Evolutionary conservation across 2,329 filamentous ascomycete species (phyloP), one percentile per base, ranked within the genome.

Genomic region (Trichophyton mentagrophytes): DNA sequence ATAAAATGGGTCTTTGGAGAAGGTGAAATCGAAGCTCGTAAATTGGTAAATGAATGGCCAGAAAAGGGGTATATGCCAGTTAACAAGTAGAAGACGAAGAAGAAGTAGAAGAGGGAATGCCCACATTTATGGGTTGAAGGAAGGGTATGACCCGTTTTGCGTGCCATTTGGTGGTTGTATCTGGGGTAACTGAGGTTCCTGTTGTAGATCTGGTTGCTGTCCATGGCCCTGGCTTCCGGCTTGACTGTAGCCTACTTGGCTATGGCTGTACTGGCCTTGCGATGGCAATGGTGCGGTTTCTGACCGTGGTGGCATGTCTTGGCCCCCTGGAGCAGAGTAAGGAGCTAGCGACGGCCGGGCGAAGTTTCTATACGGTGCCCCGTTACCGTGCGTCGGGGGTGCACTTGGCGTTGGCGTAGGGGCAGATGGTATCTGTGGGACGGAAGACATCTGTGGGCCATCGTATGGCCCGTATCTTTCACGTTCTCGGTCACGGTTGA

Each of bases 311-410:
- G 61, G 56, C 20, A 58, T 15, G 27, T 27, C 27, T 17, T 47
- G 27, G 11, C 57, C 46, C 20, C 38, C 27, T 25, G 6, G 55
- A 11, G 13, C 25, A 8, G 38, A 17, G 25, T 59, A 27, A 4
- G 58, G 25, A n/a, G 44, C 20, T 11, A 30, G 27, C 3, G 27
- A 25, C 25, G 62, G 62, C 4, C 59, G 62, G 30, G 53, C 38
- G 30, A 61, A 62, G 42, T 64, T 64, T 30, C 62, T 58, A 36
- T 61, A 56, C 17, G 59, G 44, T 25, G n/a, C 44, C 22, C 44
- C 44, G 13, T 30, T 17, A 46, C 17, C 44, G 13, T 60, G 51
- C 15, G 42, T 42, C n/a, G 62, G 60, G 3, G 60, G 53, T 5
- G 49, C 38, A 46, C 56, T 62, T 51, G 62, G 58, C 27, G 47